Evolutionary conservation across 2,329 filamentous ascomycete genomes (phyloP).

Genomic region (Fusarium stilboides): DNA sequence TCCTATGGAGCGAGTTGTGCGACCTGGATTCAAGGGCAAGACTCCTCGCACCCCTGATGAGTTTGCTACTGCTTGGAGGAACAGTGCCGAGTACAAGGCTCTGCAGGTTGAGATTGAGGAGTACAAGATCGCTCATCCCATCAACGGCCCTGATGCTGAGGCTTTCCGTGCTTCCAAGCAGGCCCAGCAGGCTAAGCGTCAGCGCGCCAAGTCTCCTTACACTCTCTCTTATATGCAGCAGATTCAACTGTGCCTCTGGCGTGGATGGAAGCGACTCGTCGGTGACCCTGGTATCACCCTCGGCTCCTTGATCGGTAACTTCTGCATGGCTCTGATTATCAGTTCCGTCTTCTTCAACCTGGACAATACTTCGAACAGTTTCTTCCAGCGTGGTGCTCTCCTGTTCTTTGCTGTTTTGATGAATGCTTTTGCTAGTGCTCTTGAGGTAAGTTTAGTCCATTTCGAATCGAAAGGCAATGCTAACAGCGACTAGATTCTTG

Average conservation of each 20-base stretch:
- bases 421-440: slow-evolving; percentile 85
- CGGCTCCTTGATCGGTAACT: slow-evolving; percentile 79
- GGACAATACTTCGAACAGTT: slow-evolving; percentile 74
- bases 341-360: slow-evolving; percentile 87
- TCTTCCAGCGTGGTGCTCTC: slow-evolving; percentile 84
- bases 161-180: slow-evolving; percentile 69
- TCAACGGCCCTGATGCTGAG: slow-evolving; percentile 70
- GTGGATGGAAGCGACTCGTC: slow-evolving; percentile 82
- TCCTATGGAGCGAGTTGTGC: slow-evolving; percentile 68
- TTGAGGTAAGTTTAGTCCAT: slow-evolving; percentile 69
- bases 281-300: slow-evolving; percentile 84
- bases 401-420: slow-evolving; percentile 91
- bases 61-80: slow-evolving; percentile 72
- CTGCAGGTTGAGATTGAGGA: slow-evolving; percentile 70
- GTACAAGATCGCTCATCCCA: slow-evolving; percentile 68
- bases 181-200: slow-evolving; percentile 69
- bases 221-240: slow-evolving; percentile 85
- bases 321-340: slow-evolving; percentile 82
- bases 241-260: slow-evolving; percentile 82
- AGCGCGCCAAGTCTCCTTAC: slow-evolving; percentile 82
- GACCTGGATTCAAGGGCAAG: slow-evolving; percentile 69
- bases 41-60: slow-evolving; percentile 74
- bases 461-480: not conserved
- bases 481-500: slow-evolving; percentile 73
- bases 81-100: slow-evolving; percentile 65